These are phyloP conservation scores for Metroxylon sagu DNA, from an alignment of 176 grass and related monocot species.

Conservation along the genomic window DNA sequence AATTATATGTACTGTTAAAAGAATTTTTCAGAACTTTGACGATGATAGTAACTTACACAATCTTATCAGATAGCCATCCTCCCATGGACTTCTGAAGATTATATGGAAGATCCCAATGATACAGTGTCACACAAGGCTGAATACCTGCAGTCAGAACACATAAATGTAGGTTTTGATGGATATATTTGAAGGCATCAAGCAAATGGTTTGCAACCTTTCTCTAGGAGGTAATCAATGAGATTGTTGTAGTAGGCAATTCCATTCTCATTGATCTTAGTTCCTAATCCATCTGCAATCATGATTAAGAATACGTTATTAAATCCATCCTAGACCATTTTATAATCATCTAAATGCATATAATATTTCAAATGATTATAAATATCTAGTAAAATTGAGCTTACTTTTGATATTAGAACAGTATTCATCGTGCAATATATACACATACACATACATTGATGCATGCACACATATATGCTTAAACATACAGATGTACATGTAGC, in stretches of 20 bases:
- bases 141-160: constrained; percentile 50
- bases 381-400: too few relatives aligned
- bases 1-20: too few relatives aligned
- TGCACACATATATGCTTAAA: too few relatives aligned
- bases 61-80: constrained; percentile 85
- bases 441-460: too few relatives aligned
- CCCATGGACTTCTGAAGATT: constrained; percentile 58
- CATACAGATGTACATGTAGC: too few relatives aligned
- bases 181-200: constrained; percentile 23
- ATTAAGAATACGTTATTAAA: neutral
- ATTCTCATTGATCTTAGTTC: constrained; percentile 59
- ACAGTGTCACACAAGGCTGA: constrained; percentile 78
- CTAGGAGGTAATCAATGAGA: constrained; percentile 80
- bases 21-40: neutral
- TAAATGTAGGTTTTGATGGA: constrained; percentile 16
- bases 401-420: too few relatives aligned
- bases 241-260: constrained; percentile 84
- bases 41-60: constrained; percentile 63
- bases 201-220: constrained; percentile 60
- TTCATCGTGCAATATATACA: too few relatives aligned
- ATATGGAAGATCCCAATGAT: constrained; percentile 98
- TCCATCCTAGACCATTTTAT: too few relatives aligned
- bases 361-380: too few relatives aligned
- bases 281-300: constrained; percentile 71
- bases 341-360: neutral